Evolutionary conservation across 2,329 filamentous ascomycete genomes (phyloP), one percentile per base, ranked within the genome.

Genomic region (Cladophialophora yegresii): DNA sequence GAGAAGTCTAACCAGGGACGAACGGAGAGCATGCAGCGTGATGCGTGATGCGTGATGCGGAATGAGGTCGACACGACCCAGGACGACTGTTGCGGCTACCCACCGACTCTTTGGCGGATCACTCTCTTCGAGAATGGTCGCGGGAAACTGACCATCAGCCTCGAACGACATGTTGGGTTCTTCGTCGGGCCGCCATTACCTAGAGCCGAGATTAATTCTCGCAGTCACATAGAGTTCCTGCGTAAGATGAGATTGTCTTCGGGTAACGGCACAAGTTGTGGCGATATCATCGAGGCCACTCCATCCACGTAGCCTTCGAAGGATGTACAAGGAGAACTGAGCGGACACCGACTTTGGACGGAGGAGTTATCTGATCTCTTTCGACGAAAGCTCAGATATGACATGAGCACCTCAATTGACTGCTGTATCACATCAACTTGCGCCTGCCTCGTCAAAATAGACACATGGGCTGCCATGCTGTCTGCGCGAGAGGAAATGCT

Each of bases 401-500:
- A n/a, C 16, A 43, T 43, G 36, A 43, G 36, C 13, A 43, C 36
- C 16, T 6, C 16, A n/a, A 16, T n/a, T 7, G 13, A 40, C 36
- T n/a, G 16, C 13, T 2, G 12, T 13, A 16, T 40, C 36, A 40
- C 36, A 40, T 16, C 36, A 1, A 40, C 7, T 40, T 40, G 36
- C 16, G 13, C 12, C 36, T 16, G 36, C 7, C 2, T 26, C 8
- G 45, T 7, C 6, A 7, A 26, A 26, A 26, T 9, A 26, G 20
- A 26, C 45, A 50, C 47, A 28, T 50, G 47, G 47, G 47, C 47
- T 50, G 47, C 47, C 47, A 50, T 28, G 47, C 47, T 26, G 36
- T 43, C 36, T 43, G 22, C 9, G 3, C 26, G 4, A 26, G 22
- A 50, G 3, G 22, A 26, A 16, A 8, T 20, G 47, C 47, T 50